Evolutionary conservation across 2,329 filamentous ascomycete species (phyloP).

Genomic region (Fusarium gaditjirri): DNA sequence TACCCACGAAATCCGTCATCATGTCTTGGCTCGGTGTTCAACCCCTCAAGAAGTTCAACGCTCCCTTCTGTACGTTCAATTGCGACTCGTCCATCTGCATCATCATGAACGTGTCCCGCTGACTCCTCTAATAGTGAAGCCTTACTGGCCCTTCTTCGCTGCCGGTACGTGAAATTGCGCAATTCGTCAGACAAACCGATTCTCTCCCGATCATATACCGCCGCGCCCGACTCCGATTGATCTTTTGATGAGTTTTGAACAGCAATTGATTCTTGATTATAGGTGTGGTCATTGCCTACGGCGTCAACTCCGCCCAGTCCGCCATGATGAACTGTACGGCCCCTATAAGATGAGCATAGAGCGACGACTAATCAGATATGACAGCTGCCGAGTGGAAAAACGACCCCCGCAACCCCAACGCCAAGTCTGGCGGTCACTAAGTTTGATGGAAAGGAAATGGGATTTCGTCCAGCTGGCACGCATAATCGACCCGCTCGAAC

Average conservation of each 20-base stretch:
- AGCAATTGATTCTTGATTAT: conserved; percentile 42
- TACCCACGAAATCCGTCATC: conserved; percentile 59
- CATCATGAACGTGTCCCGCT: conserved; percentile 43
- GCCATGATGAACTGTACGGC: conserved; percentile 78
- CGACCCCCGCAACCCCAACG: conserved; percentile 87
- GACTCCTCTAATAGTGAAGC: conserved; percentile 72
- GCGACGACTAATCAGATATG: conserved; percentile 43
- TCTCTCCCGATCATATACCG: conserved; percentile 8
- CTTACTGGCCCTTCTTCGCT: conserved; percentile 92
- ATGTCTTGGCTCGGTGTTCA: conserved; percentile 78
- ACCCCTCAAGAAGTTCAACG: conserved; percentile 81
- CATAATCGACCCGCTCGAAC: conserved; percentile 44
- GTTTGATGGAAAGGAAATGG: conserved; percentile 31
- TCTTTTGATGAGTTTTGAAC: conserved; percentile 26
- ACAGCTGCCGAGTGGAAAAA: conserved; percentile 95
- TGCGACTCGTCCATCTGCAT: conserved; percentile 33
- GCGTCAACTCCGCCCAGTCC: conserved; percentile 85
- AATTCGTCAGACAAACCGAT: conserved; percentile 19
- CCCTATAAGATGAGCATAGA: conserved; percentile 5
- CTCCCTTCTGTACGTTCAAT: conserved; percentile 77
- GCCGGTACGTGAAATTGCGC: conserved; percentile 76
- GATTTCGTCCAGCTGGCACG: conserved; percentile 38
- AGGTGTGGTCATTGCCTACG: conserved; percentile 91
- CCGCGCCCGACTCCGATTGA: conserved; percentile 35
- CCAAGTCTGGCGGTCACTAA: conserved; percentile 61